phyloP scores from a whole-genome alignment of 2,329 filamentous ascomycete species.

The Trichoderma gracile region DNA sequence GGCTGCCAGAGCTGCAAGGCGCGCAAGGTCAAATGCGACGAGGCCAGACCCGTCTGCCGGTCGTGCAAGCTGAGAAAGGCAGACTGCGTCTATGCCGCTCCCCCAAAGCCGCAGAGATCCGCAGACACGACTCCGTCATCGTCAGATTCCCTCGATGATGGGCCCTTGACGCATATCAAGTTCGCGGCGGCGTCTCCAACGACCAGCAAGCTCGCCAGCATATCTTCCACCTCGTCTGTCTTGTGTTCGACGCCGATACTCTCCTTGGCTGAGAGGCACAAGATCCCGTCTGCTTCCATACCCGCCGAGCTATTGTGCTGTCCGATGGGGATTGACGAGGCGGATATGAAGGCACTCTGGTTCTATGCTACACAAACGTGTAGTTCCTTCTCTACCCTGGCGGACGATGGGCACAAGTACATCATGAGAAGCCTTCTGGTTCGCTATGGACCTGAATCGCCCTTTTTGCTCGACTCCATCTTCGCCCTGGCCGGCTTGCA shows the following conservation, averaged over 20 bases:
- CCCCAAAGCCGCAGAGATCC: neutral
- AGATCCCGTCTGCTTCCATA: slow-evolving; percentile 12
- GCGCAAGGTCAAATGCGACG: slow-evolving; percentile 58
- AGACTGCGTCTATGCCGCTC: slow-evolving; percentile 48
- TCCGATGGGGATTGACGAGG: slow-evolving; percentile 39
- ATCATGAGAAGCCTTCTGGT: slow-evolving; percentile 51
- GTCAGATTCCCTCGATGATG: neutral
- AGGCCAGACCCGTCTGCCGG: slow-evolving; percentile 51
- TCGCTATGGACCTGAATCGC: slow-evolving; percentile 52
- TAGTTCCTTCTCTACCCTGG: slow-evolving; percentile 48
- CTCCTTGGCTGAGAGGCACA: neutral
- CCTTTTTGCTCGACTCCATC: slow-evolving; percentile 58
- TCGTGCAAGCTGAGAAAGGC: slow-evolving; percentile 51
- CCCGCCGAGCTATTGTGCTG: slow-evolving; percentile 36
- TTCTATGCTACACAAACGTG: slow-evolving; percentile 53
- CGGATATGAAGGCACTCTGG: slow-evolving; percentile 58
- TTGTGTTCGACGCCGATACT: slow-evolving; percentile 6
- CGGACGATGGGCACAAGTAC: slow-evolving; percentile 40
- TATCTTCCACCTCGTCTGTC: slow-evolving; percentile 18
- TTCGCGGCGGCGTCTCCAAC: neutral
- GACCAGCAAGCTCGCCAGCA: neutral
- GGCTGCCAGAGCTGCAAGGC: slow-evolving; percentile 58
- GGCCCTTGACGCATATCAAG: neutral
- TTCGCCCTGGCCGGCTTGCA: slow-evolving; percentile 54
- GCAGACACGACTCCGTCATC: neutral